These are phyloP conservation scores for Coemansia sp. DNA, from an alignment of 192 early-diverging fungal genomes.

Conservation along the genomic window DNA sequence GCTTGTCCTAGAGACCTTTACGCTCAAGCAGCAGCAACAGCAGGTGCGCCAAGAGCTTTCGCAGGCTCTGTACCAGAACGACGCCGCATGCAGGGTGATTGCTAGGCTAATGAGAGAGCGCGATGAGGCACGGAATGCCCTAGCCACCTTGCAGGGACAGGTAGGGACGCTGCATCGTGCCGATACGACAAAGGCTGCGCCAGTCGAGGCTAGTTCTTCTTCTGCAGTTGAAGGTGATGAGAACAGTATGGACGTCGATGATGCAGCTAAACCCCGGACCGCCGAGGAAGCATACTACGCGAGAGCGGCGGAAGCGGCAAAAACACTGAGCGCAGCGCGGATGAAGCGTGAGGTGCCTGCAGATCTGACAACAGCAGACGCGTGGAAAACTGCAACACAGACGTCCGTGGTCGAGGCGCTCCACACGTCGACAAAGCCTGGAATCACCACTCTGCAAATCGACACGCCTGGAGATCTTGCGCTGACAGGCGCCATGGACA, in stretches of 20 bases:
- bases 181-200: no score
- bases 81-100: constrained; percentile 94
- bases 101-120: constrained; percentile 88
- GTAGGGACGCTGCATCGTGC: no score
- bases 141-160: constrained; percentile 29
- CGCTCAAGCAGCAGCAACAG: constrained; percentile 89
- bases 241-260: constrained; percentile 34
- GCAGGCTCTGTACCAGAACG: constrained; percentile 93
- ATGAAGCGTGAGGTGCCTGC: constrained; percentile 84
- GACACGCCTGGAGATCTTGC: constrained; percentile 62
- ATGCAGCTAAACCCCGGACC: background rate
- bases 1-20: constrained; percentile 92
- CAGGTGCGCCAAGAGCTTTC: constrained; percentile 89
- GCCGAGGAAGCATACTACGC: constrained; percentile 31
- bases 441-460: constrained; percentile 62
- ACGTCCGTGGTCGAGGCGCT: constrained; percentile 60
- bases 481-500: constrained; percentile 79
- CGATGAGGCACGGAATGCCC: constrained; percentile 78
- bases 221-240: background rate
- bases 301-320: constrained; percentile 42
- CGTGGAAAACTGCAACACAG: constrained; percentile 61
- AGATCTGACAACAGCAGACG: constrained; percentile 66
- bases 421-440: constrained; percentile 72
- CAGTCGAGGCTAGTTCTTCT: background rate
- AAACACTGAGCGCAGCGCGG: constrained; percentile 65